Evolutionary conservation across 257 asterid genomes (phyloP), one percentile per base, ranked within the genome.

Genomic region (Plantago elongata): DNA sequence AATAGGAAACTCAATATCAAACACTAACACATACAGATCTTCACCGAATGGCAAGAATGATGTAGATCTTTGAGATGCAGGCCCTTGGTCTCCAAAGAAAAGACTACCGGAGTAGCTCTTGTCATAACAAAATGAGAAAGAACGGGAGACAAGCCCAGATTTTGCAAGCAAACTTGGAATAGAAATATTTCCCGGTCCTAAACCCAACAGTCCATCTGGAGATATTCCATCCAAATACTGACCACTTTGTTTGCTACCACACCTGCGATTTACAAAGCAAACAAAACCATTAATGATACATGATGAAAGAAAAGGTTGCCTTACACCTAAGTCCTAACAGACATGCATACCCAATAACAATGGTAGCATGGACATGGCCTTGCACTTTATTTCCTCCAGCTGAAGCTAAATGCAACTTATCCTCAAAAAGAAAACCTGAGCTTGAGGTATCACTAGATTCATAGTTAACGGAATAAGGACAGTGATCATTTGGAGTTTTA

Each of bases 231-330:
- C 73, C 79, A 89, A 68, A 76, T 89, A 89, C 13, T 12, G 45
- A 45, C 97, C 97, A 51, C 80, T 86, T 74, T 89, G 97, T 75
- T 74, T 80, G 81, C 86, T 82, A 55, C 97, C 97, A 71, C 96
- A 88, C 50, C 96, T 88, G 81, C 69, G 71, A 71, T 60, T 17
- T 45, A 47, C n/a, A 34, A 61, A 27, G 67, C 18, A 44, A 49
- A 13, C 10, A 37, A 14, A 52, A 27, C 4, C 13, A 54, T 12
- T 18, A 54, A 18, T 43, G 27, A 42, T 27, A 12, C 61, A 67
- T 13, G 27, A 57, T 37, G 58, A 61, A 42, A 68, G 54, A 16
- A 30, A 17, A 46, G 57, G 57, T 50, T 45, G 34, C 13, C 50
- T 65, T 37, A 65, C 14, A 38, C 51, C 13, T 54, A 54, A 43